Evolutionary conservation across 2,329 filamentous ascomycete species (phyloP).

Genomic region (Neopestalotiopsis rosae): DNA sequence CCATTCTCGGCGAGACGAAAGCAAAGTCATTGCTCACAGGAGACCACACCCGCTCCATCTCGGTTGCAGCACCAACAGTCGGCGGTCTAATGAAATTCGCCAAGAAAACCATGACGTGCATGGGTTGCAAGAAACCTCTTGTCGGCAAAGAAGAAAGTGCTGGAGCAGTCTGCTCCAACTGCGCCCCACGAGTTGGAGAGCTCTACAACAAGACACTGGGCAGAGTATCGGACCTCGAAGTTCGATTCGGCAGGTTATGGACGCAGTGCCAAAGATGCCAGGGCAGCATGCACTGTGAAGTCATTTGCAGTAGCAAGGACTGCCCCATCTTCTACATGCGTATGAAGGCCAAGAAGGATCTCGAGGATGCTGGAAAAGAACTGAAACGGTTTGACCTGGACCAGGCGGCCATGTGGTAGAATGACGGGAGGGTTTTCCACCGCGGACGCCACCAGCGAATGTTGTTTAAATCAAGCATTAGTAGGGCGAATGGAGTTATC

Average conservation of each 20-base stretch:
- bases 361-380: slow-evolving; percentile 93
- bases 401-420: slow-evolving; percentile 67
- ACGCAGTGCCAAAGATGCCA: slow-evolving; percentile 98
- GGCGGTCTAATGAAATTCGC: slow-evolving; percentile 98
- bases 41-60: slow-evolving; percentile 93
- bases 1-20: slow-evolving; percentile 93
- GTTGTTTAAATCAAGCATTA: slow-evolving; percentile 20
- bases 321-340: slow-evolving; percentile 99
- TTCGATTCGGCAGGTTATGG: slow-evolving; percentile 91
- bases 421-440: slow-evolving; percentile 10
- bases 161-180: slow-evolving; percentile 89
- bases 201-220: slow-evolving; percentile 90
- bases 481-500: slow-evolving; percentile 21
- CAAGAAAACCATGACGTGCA: slow-evolving; percentile 97
- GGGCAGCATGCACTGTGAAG: slow-evolving; percentile 96
- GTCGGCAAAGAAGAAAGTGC: slow-evolving; percentile 77
- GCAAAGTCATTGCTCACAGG: slow-evolving; percentile 85
- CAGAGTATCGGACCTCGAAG: slow-evolving; percentile 89
- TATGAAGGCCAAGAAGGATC: slow-evolving; percentile 99
- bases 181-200: slow-evolving; percentile 84
- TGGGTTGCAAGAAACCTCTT: slow-evolving; percentile 98
- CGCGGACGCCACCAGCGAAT: slow-evolving; percentile 22
- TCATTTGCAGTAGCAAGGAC: slow-evolving; percentile 95
- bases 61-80: slow-evolving; percentile 87
- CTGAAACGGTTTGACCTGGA: slow-evolving; percentile 88